phyloP scores from a whole-genome alignment of 176 grass and related monocot species.

The Aegilops tauschii region DNA sequence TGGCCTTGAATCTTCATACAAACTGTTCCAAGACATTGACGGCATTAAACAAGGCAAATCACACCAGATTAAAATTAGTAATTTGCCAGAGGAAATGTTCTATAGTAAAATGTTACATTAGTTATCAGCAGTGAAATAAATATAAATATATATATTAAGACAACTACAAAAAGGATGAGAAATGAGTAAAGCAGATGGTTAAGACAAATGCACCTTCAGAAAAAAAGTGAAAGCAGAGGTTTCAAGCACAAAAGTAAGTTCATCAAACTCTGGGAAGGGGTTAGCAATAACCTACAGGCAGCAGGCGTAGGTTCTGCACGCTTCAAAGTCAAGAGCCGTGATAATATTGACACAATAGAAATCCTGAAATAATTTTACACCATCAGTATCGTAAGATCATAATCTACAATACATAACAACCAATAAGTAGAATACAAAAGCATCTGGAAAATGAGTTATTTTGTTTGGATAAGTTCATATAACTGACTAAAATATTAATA shows the following conservation, averaged over 20 bases:
- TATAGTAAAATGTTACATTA: not conserved
- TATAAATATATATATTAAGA: not conserved
- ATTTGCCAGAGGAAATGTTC: not conserved
- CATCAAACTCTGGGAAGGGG: constrained; percentile 1
- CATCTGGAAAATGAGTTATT: not conserved
- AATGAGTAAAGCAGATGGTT: not conserved
- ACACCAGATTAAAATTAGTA: not conserved
- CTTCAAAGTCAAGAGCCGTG: not conserved
- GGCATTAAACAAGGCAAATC: not conserved
- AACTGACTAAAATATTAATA: not conserved
- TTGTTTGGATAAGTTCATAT: not conserved
- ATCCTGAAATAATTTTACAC: constrained; percentile 30
- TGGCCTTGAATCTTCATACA: not conserved
- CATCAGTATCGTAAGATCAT: not conserved
- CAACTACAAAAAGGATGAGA: not conserved
- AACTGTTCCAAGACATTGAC: not conserved
- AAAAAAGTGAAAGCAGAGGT: not conserved
- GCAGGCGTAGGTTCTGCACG: constrained; percentile 11
- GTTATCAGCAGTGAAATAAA: not conserved
- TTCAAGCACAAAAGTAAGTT: not conserved
- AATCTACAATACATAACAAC: not conserved
- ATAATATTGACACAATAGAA: constrained; percentile 3
- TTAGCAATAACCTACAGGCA: constrained; percentile 38
- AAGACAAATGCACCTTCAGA: not conserved
- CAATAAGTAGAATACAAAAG: not conserved